Percentiles rank a stretch among this genome's conserved stretches.
Conservation (phyloP, 1,139 yeast species). For the Taphrina wiesneri region DNA sequence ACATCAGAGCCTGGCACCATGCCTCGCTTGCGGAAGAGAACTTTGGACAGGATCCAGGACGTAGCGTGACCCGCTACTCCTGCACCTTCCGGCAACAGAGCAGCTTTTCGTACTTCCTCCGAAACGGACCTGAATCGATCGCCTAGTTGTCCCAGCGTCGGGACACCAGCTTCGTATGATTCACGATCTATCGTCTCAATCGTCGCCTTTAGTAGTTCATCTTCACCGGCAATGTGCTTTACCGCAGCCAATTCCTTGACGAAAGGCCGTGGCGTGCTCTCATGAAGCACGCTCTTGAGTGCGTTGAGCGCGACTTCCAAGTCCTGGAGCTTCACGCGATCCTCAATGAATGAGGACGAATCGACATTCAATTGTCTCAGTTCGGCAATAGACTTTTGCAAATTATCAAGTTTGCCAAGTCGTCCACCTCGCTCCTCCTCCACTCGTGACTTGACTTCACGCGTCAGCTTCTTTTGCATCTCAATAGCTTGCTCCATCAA, state of each 20-base stretch:
- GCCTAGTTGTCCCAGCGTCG: constrained; percentile 53
- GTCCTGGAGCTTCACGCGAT: constrained; percentile 59
- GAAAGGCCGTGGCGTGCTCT: constrained; percentile 47
- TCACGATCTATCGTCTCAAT: constrained; percentile 53
- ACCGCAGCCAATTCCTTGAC: constrained; percentile 47
- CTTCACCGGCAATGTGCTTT: constrained; percentile 52
- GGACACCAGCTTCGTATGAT: constrained; percentile 58
- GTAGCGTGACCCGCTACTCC: constrained; percentile 90
- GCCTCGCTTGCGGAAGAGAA: constrained; percentile 67
- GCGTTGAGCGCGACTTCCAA: constrained; percentile 60
- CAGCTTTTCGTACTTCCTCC: constrained; percentile 86
- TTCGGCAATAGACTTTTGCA: constrained; percentile 59
- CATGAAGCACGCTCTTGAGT: constrained; percentile 54
- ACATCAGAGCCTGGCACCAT: constrained; percentile 76
- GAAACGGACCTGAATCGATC: constrained; percentile 80
- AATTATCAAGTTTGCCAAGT: constrained; percentile 64
- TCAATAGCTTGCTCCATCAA: constrained; percentile 69
- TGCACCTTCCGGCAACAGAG: constrained; percentile 89
- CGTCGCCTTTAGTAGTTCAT: constrained; percentile 53
- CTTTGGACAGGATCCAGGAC: constrained; percentile 71
- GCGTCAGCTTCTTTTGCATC: constrained; percentile 70
- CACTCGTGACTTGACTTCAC: constrained; percentile 62
- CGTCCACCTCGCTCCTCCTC: constrained; percentile 83
- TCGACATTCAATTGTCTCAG: constrained; percentile 62
- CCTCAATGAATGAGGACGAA: constrained; percentile 59